These are phyloP conservation scores for Cryptosporidium bovis DNA, from an alignment of 169 alveolate species.

Conservation along the genomic window DNA sequence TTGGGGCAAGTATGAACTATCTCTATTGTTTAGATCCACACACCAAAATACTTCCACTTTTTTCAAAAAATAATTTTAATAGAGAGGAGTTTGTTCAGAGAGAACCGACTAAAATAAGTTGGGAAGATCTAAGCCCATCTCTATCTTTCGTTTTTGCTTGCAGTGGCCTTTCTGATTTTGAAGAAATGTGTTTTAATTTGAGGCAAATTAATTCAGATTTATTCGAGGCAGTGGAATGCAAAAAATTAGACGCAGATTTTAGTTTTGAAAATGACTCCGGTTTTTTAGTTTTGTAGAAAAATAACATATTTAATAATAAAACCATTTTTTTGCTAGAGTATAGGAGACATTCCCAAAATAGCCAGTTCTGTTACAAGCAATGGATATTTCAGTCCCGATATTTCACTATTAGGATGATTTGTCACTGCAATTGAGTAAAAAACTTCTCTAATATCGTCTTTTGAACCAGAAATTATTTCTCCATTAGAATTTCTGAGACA, in stretches of 20 bases:
- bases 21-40: constrained; percentile 69
- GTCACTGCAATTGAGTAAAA: constrained; percentile 88
- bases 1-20: constrained; percentile 24
- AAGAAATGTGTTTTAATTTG: constrained; percentile 22
- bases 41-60: constrained; percentile 14
- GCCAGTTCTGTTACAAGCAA: constrained; percentile 31
- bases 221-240: constrained; percentile 17
- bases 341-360: constrained; percentile 30
- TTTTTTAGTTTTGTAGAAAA: constrained; percentile 19
- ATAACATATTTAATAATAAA: background rate
- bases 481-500: constrained; percentile 85
- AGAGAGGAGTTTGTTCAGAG: constrained; percentile 57
- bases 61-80: constrained; percentile 10
- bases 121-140: constrained; percentile 64
- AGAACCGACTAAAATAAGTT: constrained; percentile 31
- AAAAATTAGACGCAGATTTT: background rate
- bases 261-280: constrained; percentile 5
- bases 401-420: constrained; percentile 82
- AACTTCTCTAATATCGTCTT: constrained; percentile 90
- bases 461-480: constrained; percentile 82
- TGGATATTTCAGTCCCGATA: constrained; percentile 36
- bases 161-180: constrained; percentile 30
- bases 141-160: constrained; percentile 44
- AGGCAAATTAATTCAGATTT: constrained; percentile 27
- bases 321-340: background rate